Evolutionary conservation across 371 early-diverging fungal species (phyloP).

Genomic region (Nematocida minor): DNA sequence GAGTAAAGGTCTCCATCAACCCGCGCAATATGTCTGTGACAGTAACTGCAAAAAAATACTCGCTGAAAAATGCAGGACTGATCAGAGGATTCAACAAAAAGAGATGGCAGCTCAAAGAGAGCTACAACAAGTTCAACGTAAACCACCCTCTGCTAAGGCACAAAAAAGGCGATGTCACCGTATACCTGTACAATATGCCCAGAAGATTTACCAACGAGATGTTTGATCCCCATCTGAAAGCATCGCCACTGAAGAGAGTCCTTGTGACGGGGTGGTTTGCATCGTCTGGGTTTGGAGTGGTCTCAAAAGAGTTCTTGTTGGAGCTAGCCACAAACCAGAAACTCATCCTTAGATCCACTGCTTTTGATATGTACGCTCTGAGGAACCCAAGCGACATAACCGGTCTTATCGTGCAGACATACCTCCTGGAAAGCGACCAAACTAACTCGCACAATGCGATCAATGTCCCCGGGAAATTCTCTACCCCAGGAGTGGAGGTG

Average conservation of each 20-base stretch:
- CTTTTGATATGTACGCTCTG: background rate
- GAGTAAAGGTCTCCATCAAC: background rate
- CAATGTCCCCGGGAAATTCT: background rate
- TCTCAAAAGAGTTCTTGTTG: background rate
- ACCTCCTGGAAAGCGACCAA: constrained; percentile 28
- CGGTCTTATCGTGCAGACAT: background rate
- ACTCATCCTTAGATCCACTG: background rate
- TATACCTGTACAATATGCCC: constrained; percentile 34
- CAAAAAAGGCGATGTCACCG: background rate
- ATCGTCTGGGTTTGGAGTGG: constrained; percentile 16
- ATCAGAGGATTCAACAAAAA: background rate
- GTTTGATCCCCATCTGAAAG: background rate
- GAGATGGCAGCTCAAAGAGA: background rate
- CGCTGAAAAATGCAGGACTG: background rate
- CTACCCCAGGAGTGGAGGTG: background rate
- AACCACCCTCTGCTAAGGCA: background rate
- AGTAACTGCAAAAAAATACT: background rate
- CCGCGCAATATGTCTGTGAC: background rate
- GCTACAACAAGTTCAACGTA: constrained; percentile 4
- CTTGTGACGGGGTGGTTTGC: background rate
- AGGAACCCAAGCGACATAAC: background rate
- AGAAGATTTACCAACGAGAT: background rate
- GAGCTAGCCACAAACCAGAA: constrained; percentile 5
- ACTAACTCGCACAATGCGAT: background rate
- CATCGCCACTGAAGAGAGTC: background rate